A percentile compares a stretch with the other conserved stretches of the same genome.
These are phyloP conservation scores for Myriosclerotinia duriaeana DNA, from an alignment of 2,329 filamentous ascomycete species.

Conservation along the genomic window DNA sequence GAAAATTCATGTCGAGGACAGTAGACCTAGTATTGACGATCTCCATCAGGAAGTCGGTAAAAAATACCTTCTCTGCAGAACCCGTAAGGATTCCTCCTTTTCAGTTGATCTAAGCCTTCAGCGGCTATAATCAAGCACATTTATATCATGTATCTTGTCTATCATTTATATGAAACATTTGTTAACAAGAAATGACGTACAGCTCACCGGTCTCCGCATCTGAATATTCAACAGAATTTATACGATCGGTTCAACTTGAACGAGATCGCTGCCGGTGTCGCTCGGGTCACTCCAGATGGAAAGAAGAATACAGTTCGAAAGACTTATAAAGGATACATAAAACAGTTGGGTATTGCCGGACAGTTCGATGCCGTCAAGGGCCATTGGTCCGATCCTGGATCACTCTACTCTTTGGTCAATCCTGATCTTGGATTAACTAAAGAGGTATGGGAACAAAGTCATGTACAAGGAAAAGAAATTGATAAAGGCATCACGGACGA, in stretches of 20 bases:
- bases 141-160: slow-evolving; percentile 25
- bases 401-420: slow-evolving; percentile 50
- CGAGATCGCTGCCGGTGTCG: slow-evolving; percentile 59
- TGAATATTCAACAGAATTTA: slow-evolving; percentile 55
- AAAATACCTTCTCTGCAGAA: slow-evolving; percentile 67
- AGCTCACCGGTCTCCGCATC: slow-evolving; percentile 44
- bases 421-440: slow-evolving; percentile 45
- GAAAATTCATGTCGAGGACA: slow-evolving; percentile 62
- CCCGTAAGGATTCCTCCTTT: slow-evolving; percentile 60
- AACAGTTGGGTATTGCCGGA: slow-evolving; percentile 60
- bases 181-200: slow-evolving; percentile 40
- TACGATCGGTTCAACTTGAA: slow-evolving; percentile 59
- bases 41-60: slow-evolving; percentile 65
- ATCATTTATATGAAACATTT: slow-evolving; percentile 34
- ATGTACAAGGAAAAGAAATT: slow-evolving; percentile 56
- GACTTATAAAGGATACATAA: slow-evolving; percentile 68
- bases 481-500: slow-evolving; percentile 51
- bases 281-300: slow-evolving; percentile 62
- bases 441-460: slow-evolving; percentile 56
- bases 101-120: slow-evolving; percentile 27
- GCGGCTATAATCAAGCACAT: slow-evolving; percentile 15
- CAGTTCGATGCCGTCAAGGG: slow-evolving; percentile 61
- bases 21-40: slow-evolving; percentile 61
- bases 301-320: slow-evolving; percentile 67
- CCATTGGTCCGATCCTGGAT: slow-evolving; percentile 45